phyloP scores from a whole-genome alignment of 1,139 yeast species.

The Torulaspora pretoriensis region DNA sequence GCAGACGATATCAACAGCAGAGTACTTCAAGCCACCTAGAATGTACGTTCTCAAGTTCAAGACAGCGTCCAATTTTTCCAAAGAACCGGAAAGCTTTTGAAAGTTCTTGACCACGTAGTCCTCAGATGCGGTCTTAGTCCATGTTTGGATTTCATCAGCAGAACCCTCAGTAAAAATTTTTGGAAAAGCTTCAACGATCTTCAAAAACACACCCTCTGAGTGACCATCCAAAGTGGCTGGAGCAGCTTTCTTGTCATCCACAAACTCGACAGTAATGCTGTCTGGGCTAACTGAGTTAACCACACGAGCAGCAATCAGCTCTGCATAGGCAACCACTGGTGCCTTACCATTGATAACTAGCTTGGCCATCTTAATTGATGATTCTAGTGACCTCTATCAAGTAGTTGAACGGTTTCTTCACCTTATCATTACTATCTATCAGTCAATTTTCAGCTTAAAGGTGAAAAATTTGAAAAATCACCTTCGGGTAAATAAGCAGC shows the following conservation, averaged over 20 bases:
- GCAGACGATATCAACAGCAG: slow-evolving; percentile 78
- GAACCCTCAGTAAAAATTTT: slow-evolving; percentile 44
- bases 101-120: slow-evolving; percentile 80
- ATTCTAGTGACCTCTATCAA: not conserved
- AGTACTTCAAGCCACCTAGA: slow-evolving; percentile 53
- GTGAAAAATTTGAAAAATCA: slow-evolving; percentile 11
- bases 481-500: slow-evolving; percentile 8
- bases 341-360: slow-evolving; percentile 84
- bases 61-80: slow-evolving; percentile 77
- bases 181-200: slow-evolving; percentile 46
- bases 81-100: slow-evolving; percentile 71
- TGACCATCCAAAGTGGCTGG: slow-evolving; percentile 38
- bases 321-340: slow-evolving; percentile 73
- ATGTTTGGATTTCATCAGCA: slow-evolving; percentile 45
- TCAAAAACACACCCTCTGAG: slow-evolving; percentile 42
- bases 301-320: slow-evolving; percentile 70
- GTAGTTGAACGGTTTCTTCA: not conserved
- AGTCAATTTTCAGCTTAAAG: not conserved
- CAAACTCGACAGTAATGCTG: slow-evolving; percentile 58
- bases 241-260: slow-evolving; percentile 56
- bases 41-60: slow-evolving; percentile 81
- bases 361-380: slow-evolving; percentile 25
- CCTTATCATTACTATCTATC: not conserved
- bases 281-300: slow-evolving; percentile 53
- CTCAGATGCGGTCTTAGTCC: slow-evolving; percentile 67